Percentiles rank a stretch among this genome's conserved stretches.
Conservation (phyloP, 768 basidiomycete genomes). For the Galerina marginata region DNA sequence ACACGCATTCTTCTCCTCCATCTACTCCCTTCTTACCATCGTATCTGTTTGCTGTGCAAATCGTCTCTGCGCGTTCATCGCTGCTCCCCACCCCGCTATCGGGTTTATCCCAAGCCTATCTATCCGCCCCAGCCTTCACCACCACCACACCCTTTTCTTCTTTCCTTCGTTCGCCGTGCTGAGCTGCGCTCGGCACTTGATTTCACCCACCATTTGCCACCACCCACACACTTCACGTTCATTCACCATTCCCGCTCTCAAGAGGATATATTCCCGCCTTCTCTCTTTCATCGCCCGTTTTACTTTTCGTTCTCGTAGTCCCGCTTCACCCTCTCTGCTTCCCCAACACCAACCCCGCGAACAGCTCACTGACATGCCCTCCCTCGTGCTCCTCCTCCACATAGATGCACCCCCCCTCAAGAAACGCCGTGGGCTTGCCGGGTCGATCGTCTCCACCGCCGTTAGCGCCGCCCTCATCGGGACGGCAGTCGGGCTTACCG, state of each 20-base stretch:
- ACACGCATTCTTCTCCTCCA: neutral
- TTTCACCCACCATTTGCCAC: neutral
- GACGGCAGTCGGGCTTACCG: constrained; percentile 85
- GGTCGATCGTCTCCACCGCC: constrained; percentile 83
- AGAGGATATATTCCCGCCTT: constrained; percentile 4
- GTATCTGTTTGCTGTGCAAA: constrained; percentile 7
- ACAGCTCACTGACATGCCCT: constrained; percentile 29
- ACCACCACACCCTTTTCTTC: neutral
- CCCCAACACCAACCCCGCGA: constrained; percentile 14
- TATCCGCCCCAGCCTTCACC: neutral
- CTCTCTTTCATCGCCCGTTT: constrained; percentile 7
- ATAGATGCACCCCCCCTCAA: constrained; percentile 80
- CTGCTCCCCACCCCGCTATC: constrained; percentile 6
- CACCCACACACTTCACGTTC: neutral
- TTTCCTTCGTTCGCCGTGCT: neutral
- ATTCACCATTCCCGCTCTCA: constrained; percentile 8
- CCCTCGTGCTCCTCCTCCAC: constrained; percentile 52
- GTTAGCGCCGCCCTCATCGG: constrained; percentile 86
- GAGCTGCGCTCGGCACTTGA: constrained; percentile 15
- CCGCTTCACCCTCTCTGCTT: constrained; percentile 1
- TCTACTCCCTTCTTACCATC: constrained; percentile 10
- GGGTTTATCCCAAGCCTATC: neutral
- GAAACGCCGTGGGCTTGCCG: constrained; percentile 80
- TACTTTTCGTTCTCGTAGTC: constrained; percentile 11
- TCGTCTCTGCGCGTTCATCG: constrained; percentile 1